Conservation (phyloP, 177 flowering plant genomes). For the Vitis hybrid region DNA sequence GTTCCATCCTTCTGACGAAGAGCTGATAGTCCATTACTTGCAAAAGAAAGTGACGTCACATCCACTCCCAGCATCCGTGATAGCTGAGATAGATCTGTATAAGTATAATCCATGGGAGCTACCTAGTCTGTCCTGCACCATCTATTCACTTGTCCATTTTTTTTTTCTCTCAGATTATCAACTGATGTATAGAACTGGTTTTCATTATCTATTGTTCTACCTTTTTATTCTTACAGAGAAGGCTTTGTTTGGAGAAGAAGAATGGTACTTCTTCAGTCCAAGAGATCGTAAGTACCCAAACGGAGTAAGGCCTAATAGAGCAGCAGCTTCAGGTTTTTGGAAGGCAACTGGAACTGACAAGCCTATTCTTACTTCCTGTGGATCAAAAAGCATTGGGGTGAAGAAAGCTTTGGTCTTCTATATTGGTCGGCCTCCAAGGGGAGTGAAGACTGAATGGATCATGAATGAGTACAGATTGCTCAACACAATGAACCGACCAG, state of each 20-base stretch:
- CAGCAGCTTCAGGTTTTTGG: slow-evolving; percentile 55
- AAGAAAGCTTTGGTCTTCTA: slow-evolving; percentile 56
- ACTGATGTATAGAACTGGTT: background rate
- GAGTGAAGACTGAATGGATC: slow-evolving; percentile 47
- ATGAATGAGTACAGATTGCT: slow-evolving; percentile 53
- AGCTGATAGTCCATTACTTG: slow-evolving; percentile 51
- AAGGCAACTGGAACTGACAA: slow-evolving; percentile 57
- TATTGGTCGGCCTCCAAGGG: slow-evolving; percentile 34
- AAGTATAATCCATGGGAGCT: slow-evolving; percentile 60
- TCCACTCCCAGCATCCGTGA: slow-evolving; percentile 36
- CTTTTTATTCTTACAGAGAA: slow-evolving; percentile 23
- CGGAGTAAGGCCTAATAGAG: slow-evolving; percentile 48
- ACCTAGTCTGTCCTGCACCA: slow-evolving; percentile 34
- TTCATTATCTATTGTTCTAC: background rate
- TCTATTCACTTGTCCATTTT: background rate
- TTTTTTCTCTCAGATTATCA: background rate
- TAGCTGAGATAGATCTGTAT: slow-evolving; percentile 50
- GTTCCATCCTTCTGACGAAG: slow-evolving; percentile 60
- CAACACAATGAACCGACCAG: slow-evolving; percentile 22
- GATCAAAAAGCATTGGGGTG: slow-evolving; percentile 40
- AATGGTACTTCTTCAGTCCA: slow-evolving; percentile 59
- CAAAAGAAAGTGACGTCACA: slow-evolving; percentile 36
- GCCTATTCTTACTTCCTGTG: slow-evolving; percentile 38
- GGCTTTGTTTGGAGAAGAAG: slow-evolving; percentile 47
- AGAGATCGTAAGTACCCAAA: slow-evolving; percentile 52